phyloP scores from a whole-genome alignment of 306 rosid species.

The Nissolia schottii region DNA sequence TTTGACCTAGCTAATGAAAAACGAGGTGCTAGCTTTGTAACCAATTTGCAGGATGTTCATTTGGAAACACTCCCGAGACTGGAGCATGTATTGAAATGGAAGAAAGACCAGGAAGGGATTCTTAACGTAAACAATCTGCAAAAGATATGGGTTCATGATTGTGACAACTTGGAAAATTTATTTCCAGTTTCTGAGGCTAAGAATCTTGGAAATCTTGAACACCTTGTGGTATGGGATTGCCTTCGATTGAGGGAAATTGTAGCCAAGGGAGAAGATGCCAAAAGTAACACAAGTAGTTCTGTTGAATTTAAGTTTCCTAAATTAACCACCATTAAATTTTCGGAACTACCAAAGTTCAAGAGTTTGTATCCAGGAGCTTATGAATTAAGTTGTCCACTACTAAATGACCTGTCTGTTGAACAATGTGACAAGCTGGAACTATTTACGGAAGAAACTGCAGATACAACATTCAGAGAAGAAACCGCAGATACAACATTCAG shows the following conservation, averaged over 20 bases:
- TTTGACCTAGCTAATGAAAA: neutral
- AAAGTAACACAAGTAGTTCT: too few species aligned
- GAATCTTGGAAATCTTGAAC: neutral
- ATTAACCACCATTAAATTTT: neutral
- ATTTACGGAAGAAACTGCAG: neutral
- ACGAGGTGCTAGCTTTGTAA: neutral
- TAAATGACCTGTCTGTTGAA: neutral
- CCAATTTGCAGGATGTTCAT: neutral
- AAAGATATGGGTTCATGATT: neutral
- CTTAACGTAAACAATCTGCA: neutral
- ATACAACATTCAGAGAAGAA: neutral
- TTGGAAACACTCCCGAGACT: neutral
- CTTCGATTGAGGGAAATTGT: neutral
- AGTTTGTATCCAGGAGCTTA: neutral
- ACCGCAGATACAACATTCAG: too few species aligned
- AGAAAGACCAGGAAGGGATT: neutral
- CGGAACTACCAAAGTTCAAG: neutral
- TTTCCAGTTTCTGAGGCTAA: conserved; percentile 9
- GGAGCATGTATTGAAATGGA: conserved; percentile 23
- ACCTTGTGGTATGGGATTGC: neutral
- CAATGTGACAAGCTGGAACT: neutral
- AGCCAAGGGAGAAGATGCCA: neutral
- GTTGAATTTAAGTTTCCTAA: neutral
- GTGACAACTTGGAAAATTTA: neutral
- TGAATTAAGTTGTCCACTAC: neutral